Conservation (phyloP, 305 asterid genomes). For the Rubia tinctorum region DNA sequence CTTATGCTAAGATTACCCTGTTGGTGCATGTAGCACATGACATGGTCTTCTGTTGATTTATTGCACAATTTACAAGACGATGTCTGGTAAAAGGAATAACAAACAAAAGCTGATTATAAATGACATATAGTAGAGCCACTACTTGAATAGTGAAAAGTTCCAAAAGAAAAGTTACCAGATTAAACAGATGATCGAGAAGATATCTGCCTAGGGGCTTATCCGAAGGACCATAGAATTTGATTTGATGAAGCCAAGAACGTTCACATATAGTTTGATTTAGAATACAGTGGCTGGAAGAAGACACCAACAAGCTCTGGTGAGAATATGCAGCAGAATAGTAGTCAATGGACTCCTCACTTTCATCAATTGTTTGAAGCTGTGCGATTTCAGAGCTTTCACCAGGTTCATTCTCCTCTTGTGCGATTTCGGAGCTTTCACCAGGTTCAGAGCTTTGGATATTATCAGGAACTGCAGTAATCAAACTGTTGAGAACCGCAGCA, state of each 20-base stretch:
- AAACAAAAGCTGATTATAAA: slow-evolving; percentile 6
- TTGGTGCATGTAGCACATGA: slow-evolving; percentile 81
- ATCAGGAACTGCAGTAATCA: slow-evolving; percentile 27
- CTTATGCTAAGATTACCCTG: slow-evolving; percentile 86
- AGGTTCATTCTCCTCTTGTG: slow-evolving; percentile 38
- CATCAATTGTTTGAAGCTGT: slow-evolving; percentile 30
- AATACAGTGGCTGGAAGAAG: slow-evolving; percentile 83
- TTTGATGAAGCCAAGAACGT: slow-evolving; percentile 70
- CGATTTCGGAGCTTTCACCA: slow-evolving; percentile 14
- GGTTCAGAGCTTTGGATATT: slow-evolving; percentile 27
- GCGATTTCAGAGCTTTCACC: slow-evolving; percentile 35
- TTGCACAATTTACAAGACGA: slow-evolving; percentile 74
- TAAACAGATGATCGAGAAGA: slow-evolving; percentile 80
- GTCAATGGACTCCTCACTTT: slow-evolving; percentile 39
- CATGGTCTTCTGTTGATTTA: slow-evolving; percentile 86
- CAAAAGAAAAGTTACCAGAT: slow-evolving; percentile 51
- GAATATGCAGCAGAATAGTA: slow-evolving; percentile 47
- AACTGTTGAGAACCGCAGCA: slow-evolving; percentile 38
- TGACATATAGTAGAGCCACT: slow-evolving; percentile 7
- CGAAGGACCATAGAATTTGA: slow-evolving; percentile 74
- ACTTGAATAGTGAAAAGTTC: background rate
- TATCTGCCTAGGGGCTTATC: slow-evolving; percentile 95
- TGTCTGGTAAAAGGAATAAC: slow-evolving; percentile 45
- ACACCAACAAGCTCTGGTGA: slow-evolving; percentile 77
- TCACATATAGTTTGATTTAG: slow-evolving; percentile 72